Conservation (phyloP, 345 rosid genomes). For the Kandelia obovata region DNA sequence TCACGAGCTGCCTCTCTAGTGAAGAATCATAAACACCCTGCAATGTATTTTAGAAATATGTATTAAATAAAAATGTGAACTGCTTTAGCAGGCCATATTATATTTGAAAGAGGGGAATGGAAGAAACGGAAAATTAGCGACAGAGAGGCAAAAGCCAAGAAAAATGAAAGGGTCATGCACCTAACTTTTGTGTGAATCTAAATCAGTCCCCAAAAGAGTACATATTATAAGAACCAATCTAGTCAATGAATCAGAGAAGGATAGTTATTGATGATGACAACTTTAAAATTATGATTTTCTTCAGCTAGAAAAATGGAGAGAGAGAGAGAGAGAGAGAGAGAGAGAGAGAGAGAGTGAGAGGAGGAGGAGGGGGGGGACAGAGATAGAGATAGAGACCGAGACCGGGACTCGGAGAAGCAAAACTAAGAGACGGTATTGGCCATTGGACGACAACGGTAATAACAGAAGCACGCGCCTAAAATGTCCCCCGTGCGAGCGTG, state of each 20-base stretch:
- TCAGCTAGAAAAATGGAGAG: not conserved
- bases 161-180: slow-evolving; percentile 18
- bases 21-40: slow-evolving; percentile 2
- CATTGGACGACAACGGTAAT: slow-evolving; percentile 25
- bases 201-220: not conserved
- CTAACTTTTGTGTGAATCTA: slow-evolving; percentile 19
- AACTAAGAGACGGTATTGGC: slow-evolving; percentile 8
- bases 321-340: not conserved
- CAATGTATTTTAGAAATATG: slow-evolving; percentile 7
- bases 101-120: not conserved
- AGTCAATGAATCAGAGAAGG: slow-evolving; percentile 6
- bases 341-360: not conserved
- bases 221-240: slow-evolving; percentile 8
- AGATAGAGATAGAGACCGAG: too few species aligned
- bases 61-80: not conserved
- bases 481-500: not conserved
- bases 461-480: slow-evolving; percentile 42
- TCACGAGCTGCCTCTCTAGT: not conserved
- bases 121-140: slow-evolving; percentile 6
- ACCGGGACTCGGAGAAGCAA: not conserved
- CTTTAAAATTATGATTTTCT: not conserved
- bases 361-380: not conserved
- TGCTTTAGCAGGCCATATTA: not conserved
- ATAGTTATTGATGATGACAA: slow-evolving; percentile 23
- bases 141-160: not conserved